phyloP scores from a whole-genome alignment of 176 grass and related monocot species.

The Zea mays region Zm-B73-REFERENCE-NAM-5.0 NC_050098.1:10576001-10576500 shows the following conservation, averaged over 20 bases:
- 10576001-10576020: no score
- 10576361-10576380: slow-evolving; percentile 36
- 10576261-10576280: background rate
- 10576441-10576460: slow-evolving; percentile 12
- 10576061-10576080: background rate
- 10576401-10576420: background rate
- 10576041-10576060: slow-evolving; percentile 22
- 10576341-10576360: slow-evolving; percentile 24
- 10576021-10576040: background rate
- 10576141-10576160: background rate
- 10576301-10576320: slow-evolving; percentile 21
- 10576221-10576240: background rate
- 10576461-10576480: slow-evolving; percentile 17
- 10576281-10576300: slow-evolving; percentile 9
- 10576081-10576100: background rate
- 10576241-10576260: no score
- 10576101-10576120: background rate
- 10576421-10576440: background rate
- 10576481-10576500: slow-evolving; percentile 12
- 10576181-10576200: background rate
- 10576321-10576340: background rate
- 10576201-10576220: background rate
- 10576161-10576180: background rate
- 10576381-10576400: background rate
- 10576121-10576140: background rate